These are phyloP conservation scores for Dryas integrifolia DNA, from an alignment of 331 rosid genomes.

Conservation along the genomic window DNA sequence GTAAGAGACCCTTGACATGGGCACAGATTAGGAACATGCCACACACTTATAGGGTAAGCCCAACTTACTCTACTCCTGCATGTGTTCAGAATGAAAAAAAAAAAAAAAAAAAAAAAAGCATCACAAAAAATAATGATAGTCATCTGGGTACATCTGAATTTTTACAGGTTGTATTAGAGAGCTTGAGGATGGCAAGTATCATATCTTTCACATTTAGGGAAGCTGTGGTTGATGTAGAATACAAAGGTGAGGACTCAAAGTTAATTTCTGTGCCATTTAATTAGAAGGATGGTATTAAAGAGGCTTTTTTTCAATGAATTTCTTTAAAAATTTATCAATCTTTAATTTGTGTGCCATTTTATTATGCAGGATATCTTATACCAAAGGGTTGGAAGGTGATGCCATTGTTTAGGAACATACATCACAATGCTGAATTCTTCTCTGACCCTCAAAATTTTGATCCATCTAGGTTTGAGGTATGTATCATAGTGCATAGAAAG, in stretches of 20 bases:
- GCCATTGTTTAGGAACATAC: conserved; percentile 95
- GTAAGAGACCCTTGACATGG: conserved; percentile 65
- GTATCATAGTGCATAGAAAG: background rate
- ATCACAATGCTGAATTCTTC: conserved; percentile 77
- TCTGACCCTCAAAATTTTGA: conserved; percentile 71
- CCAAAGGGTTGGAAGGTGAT: conserved; percentile 98
- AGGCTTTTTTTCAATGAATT: background rate
- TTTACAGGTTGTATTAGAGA: conserved; percentile 80
- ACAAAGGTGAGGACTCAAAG: conserved; percentile 50
- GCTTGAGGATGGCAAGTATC: conserved; percentile 86
- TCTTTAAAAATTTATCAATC: background rate
- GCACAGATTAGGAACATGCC: conserved; percentile 77
- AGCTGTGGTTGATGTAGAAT: conserved; percentile 79
- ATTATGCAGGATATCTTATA: conserved; percentile 65
- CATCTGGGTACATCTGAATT: conserved; percentile 5
- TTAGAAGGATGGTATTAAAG: background rate
- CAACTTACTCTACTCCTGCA: background rate
- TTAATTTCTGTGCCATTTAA: background rate
- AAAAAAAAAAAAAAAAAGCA: background rate
- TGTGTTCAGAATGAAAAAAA: background rate
- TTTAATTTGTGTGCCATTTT: background rate
- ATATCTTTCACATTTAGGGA: conserved; percentile 90
- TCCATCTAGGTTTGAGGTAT: conserved; percentile 87
- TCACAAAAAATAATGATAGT: conserved; percentile 5
- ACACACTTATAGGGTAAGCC: conserved; percentile 55